Base-by-base conservation (phyloP, 441 rosid genomes). In the Melastoma candidum region DNA sequence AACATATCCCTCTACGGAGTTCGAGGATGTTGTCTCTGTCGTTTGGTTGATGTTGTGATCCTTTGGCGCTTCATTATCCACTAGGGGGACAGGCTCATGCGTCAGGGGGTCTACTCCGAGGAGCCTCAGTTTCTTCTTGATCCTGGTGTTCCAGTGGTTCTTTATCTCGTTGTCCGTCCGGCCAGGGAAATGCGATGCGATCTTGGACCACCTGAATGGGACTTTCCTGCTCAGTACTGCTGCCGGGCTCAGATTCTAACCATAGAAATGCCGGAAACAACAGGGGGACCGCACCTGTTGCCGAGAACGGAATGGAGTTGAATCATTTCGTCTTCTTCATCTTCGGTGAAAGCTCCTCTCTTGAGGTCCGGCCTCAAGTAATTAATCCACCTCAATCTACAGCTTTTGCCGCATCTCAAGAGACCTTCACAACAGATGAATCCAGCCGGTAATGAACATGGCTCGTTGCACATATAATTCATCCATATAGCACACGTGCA, bases 301-400 rank as follows among this genome's bases (percentile, higher is more conserved):
- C 61, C 61, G 13, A 58, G 61, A 47, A 44, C 11, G 3, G 54
- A 58, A 48, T 58, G 61, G 14, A 58, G 61, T 58, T 58, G 26
- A 46, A 58, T 58, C 7, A 58, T 58, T 36, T 58, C 32, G 7
- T 58, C 39, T n/a, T 58, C 61, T 49, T 58, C 61, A 4, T 3
- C 47, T 2, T 58, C 61, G 8, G 61, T 48, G 46, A 58, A 58
- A 41, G 46, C 54, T 8, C 61, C 61, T 58, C 61, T 39, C 39
- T 48, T 58, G 24, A 58, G 53, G 27, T 58, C 61, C 2, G 61
- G 61, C 27, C 61, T 48, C 45, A 58, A 46, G 54, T 58, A 58
- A 49, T 58, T 58, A 39, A 58, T 58, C 61, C 61, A 58, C 39
- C 61, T 58, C 53, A 58, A 48, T 22, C 61, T 46, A 32, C 61